Conservation (phyloP, 2,329 filamentous ascomycete species). For the Aspergillus calidoustus region DNA sequence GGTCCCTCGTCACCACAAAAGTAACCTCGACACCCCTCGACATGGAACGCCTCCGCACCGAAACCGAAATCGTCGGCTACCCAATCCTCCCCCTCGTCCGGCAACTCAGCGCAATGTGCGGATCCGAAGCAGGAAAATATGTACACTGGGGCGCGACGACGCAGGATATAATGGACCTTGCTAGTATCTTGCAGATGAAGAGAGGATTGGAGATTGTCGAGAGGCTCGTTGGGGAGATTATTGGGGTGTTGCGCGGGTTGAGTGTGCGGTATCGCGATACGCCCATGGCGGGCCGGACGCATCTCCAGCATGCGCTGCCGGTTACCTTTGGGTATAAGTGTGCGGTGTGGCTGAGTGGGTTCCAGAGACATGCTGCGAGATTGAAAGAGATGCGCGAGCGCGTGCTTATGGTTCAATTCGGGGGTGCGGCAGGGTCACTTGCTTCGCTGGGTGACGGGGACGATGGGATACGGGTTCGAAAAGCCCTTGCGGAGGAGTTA, state of each 20-base stretch:
- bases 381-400: slow-evolving; percentile 53
- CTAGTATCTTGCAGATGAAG: slow-evolving; percentile 59
- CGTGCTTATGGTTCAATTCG: slow-evolving; percentile 59
- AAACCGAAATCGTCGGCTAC: slow-evolving; percentile 60
- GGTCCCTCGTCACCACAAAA: slow-evolving; percentile 43
- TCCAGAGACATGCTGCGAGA: slow-evolving; percentile 55
- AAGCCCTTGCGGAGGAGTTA: slow-evolving; percentile 55
- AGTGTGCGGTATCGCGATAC: slow-evolving; percentile 55
- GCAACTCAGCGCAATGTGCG: slow-evolving; percentile 49
- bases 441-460: slow-evolving; percentile 56
- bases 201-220: slow-evolving; percentile 55
- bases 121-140: slow-evolving; percentile 47
- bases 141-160: slow-evolving; percentile 65
- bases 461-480: slow-evolving; percentile 55
- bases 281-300: slow-evolving; percentile 62
- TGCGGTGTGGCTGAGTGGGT: slow-evolving; percentile 58
- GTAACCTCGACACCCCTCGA: slow-evolving; percentile 42
- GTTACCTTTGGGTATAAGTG: slow-evolving; percentile 64
- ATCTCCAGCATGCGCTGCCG: slow-evolving; percentile 62
- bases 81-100: slow-evolving; percentile 58
- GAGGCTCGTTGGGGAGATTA: slow-evolving; percentile 49
- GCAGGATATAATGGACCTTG: slow-evolving; percentile 64
- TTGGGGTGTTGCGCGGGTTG: slow-evolving; percentile 48
- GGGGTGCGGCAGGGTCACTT: slow-evolving; percentile 60
- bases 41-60: slow-evolving; percentile 47